These are phyloP conservation scores for Asterochloris sp. DNA, from an alignment of 139 green algal genomes.

Conservation along the genomic window DNA sequence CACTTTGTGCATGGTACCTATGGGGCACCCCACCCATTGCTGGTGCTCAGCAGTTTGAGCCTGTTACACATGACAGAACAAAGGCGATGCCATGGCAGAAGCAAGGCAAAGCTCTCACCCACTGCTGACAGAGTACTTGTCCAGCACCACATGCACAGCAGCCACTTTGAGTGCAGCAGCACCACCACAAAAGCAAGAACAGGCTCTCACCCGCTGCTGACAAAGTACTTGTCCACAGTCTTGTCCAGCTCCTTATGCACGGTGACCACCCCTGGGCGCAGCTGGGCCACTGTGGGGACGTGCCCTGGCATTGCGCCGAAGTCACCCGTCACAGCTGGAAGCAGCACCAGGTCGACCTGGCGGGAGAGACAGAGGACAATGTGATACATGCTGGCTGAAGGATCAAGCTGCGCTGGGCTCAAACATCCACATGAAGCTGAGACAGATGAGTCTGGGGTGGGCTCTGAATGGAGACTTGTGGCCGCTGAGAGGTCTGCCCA, in stretches of 20 bases:
- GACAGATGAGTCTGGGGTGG: background rate
- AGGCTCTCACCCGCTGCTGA: conserved; percentile 33
- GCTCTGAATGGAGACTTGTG: background rate
- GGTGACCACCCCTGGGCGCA: conserved; percentile 77
- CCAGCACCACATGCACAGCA: conserved; percentile 69
- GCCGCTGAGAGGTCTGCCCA: too few relatives aligned
- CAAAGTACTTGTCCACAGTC: conserved; percentile 80
- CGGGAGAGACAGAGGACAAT: background rate
- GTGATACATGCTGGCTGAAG: background rate
- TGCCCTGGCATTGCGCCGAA: conserved; percentile 89
- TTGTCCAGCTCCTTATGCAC: conserved; percentile 80
- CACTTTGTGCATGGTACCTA: too few relatives aligned
- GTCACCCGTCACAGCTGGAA: conserved; percentile 80
- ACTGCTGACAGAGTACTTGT: conserved; percentile 81
- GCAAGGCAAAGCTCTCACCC: background rate
- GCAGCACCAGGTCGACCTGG: conserved; percentile 83
- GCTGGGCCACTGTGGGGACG: conserved; percentile 83
- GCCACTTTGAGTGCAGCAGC: conserved; percentile 80
- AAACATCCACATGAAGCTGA: background rate
- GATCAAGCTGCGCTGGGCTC: background rate
- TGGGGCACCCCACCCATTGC: too few relatives aligned
- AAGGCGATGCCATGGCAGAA: background rate
- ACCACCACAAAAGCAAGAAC: conserved; percentile 11
- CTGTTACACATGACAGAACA: too few relatives aligned
- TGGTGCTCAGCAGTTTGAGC: too few relatives aligned